Percentiles rank a stretch among this genome's conserved stretches.
These are phyloP conservation scores for Pythium aquatile DNA, from an alignment of 352 stramenopile genomes.

Conservation along the genomic window DNA sequence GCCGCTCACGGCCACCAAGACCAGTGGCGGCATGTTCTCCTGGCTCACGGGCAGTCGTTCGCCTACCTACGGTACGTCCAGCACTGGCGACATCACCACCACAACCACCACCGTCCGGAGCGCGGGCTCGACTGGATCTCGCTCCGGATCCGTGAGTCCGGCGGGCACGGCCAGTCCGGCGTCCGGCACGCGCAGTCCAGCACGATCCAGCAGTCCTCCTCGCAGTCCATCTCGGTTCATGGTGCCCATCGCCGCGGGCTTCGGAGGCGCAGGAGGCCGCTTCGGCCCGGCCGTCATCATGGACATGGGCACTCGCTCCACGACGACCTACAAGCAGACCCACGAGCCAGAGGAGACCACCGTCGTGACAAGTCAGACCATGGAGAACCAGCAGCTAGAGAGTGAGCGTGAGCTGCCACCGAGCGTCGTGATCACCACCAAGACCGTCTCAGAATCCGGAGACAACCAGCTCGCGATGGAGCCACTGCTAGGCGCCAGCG, in stretches of 20 bases:
- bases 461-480: constrained; percentile 14
- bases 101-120: neutral
- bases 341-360: neutral
- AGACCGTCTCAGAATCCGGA: constrained; percentile 4
- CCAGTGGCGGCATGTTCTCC: constrained; percentile 18
- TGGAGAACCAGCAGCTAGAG: neutral
- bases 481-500: neutral
- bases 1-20: constrained; percentile 5
- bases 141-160: constrained; percentile 13
- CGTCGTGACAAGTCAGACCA: neutral
- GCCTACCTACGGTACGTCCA: constrained; percentile 7
- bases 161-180: constrained; percentile 7
- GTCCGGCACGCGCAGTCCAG: constrained; percentile 11
- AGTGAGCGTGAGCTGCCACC: constrained; percentile 4
- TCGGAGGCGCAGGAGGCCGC: constrained; percentile 3
- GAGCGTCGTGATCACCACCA: constrained; percentile 17
- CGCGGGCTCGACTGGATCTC: neutral
- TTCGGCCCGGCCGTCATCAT: constrained; percentile 14
- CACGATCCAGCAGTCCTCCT: constrained; percentile 8
- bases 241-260: constrained; percentile 4
- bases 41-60: constrained; percentile 17
- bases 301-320: constrained; percentile 4
- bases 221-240: constrained; percentile 13
- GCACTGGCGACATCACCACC: neutral
- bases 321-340: constrained; percentile 7